Evolutionary conservation across 345 rosid species (phyloP).

Genomic region (Eutrema japonicum): DNA sequence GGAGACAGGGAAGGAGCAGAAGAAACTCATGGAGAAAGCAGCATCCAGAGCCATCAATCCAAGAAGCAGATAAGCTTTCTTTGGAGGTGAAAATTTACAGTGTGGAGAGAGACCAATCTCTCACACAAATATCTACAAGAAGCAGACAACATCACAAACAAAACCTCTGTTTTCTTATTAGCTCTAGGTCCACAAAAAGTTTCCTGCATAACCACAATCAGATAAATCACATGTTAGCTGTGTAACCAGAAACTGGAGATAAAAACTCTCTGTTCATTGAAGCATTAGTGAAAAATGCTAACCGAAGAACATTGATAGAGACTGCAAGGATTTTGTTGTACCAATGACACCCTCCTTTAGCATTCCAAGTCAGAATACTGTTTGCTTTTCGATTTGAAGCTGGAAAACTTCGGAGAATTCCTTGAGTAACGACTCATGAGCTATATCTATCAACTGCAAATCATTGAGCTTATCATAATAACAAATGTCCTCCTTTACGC

Average conservation of each 20-base stretch:
- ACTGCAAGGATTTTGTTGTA: too few species aligned
- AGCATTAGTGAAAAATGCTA: neutral
- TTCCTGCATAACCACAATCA: neutral
- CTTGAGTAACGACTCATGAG: slow-evolving; percentile 56
- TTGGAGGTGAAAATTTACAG: slow-evolving; percentile 16
- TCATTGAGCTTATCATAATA: slow-evolving; percentile 38
- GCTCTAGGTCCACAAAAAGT: slow-evolving; percentile 26
- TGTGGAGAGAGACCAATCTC: slow-evolving; percentile 31
- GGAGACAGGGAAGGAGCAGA: slow-evolving; percentile 24
- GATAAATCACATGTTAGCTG: too few species aligned
- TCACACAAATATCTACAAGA: slow-evolving; percentile 28
- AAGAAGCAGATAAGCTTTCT: slow-evolving; percentile 40
- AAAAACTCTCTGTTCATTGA: neutral
- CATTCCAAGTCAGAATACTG: neutral
- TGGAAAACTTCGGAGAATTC: slow-evolving; percentile 77
- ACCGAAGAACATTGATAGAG: neutral
- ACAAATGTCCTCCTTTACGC: neutral
- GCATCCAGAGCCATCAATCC: slow-evolving; percentile 27
- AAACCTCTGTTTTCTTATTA: neutral
- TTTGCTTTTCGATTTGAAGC: slow-evolving; percentile 50
- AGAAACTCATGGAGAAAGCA: slow-evolving; percentile 41
- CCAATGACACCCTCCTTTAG: too few species aligned
- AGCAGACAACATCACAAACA: slow-evolving; percentile 37
- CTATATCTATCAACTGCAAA: slow-evolving; percentile 49
- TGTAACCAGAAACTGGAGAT: neutral